Evolutionary conservation across 176 grass and related monocot species (phyloP).

Genomic region (Pontederia paniculata): DNA sequence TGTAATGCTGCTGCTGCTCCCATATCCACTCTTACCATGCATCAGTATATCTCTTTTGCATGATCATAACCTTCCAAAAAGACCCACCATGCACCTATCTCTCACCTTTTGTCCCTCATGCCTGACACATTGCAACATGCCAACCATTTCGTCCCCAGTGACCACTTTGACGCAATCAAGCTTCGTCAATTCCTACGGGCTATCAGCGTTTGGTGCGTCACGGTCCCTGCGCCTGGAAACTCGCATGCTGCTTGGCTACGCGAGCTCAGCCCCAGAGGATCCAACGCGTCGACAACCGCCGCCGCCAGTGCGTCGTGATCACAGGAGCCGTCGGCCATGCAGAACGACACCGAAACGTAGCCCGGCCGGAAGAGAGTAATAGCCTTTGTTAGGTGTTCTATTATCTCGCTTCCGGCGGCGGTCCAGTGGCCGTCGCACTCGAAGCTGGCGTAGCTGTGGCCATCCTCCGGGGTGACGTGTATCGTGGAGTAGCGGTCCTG

Average conservation of each 20-base stretch:
- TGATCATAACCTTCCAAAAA: too few species aligned
- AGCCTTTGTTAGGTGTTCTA: neutral
- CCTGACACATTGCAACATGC: too few species aligned
- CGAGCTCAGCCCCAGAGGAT: conserved; percentile 22
- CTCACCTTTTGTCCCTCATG: too few species aligned
- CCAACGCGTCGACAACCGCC: conserved; percentile 18
- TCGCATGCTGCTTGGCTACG: conserved; percentile 11
- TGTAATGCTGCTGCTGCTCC: too few species aligned
- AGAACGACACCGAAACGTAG: conserved; percentile 20
- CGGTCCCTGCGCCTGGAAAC: conserved; percentile 20
- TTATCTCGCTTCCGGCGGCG: neutral
- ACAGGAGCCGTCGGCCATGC: neutral
- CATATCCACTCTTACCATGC: too few species aligned
- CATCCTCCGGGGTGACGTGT: conserved; percentile 44
- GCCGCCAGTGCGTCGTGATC: neutral
- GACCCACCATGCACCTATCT: too few species aligned
- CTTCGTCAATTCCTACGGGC: neutral
- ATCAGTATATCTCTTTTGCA: too few species aligned
- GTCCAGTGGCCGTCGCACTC: conserved; percentile 13
- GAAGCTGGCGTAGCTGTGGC: conserved; percentile 44
- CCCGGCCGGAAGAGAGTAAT: neutral
- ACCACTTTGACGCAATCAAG: too few species aligned
- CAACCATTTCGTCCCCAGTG: too few species aligned
- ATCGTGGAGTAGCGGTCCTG: conserved; percentile 30
- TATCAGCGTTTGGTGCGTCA: conserved; percentile 34